phyloP scores from a whole-genome alignment of 768 basidiomycete species.

The Mycena filopes region DNA sequence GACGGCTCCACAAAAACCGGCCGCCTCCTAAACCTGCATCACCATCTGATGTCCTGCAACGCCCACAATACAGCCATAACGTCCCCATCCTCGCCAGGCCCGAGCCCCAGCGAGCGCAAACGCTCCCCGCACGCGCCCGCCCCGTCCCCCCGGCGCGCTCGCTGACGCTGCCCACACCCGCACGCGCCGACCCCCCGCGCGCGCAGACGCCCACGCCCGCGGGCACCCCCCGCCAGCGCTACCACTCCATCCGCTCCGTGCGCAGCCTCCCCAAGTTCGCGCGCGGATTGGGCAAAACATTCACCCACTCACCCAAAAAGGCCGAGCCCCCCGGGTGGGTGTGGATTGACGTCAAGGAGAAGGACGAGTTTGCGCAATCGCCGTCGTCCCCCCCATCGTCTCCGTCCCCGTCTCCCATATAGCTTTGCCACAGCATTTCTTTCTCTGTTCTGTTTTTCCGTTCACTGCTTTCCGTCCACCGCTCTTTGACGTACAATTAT shows the following conservation, averaged over 20 bases:
- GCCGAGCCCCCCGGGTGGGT: constrained; percentile 20
- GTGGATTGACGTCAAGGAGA: constrained; percentile 28
- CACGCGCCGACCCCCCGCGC: background rate
- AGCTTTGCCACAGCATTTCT: background rate
- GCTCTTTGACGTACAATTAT: background rate
- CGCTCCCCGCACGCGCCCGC: background rate
- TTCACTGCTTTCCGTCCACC: background rate
- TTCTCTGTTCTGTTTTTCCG: background rate
- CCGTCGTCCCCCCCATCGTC: too few species aligned
- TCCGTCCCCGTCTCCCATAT: background rate
- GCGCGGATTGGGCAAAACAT: constrained; percentile 9
- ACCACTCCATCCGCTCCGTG: background rate
- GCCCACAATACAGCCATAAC: constrained; percentile 25
- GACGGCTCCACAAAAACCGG: constrained; percentile 25
- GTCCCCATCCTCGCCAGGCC: background rate
- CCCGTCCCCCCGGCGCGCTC: background rate
- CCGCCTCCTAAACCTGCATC: constrained; percentile 20
- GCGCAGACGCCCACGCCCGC: background rate
- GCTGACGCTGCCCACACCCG: background rate
- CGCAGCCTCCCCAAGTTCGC: constrained; percentile 18
- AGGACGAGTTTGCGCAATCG: background rate
- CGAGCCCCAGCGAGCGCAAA: background rate
- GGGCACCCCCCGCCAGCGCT: background rate
- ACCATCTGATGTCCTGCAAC: constrained; percentile 27
- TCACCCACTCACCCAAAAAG: constrained; percentile 10